Evolutionary conservation across 2,329 filamentous ascomycete genomes (phyloP).

Genomic region (Xylariaceae sp.): DNA sequence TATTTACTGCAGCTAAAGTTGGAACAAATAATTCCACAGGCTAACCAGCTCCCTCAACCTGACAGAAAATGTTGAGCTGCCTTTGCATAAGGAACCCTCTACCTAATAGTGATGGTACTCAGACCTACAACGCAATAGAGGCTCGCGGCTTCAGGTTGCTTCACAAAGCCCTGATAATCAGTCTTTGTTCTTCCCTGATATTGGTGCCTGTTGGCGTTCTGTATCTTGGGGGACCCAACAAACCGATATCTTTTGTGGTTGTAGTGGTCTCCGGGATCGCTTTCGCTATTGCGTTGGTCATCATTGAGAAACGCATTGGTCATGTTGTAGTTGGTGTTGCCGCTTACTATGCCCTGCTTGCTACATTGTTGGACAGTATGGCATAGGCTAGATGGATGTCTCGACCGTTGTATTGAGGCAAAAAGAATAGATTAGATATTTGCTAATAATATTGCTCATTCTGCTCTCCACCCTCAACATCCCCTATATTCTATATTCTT

Average conservation of each 20-base stretch:
- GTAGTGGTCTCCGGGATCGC: conserved; percentile 16
- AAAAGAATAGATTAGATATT: not conserved
- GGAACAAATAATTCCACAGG: not conserved
- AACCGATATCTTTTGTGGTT: conserved; percentile 11
- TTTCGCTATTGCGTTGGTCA: conserved; percentile 21
- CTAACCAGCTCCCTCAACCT: not conserved
- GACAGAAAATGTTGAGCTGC: not conserved
- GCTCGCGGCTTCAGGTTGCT: not conserved
- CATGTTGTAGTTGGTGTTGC: conserved; percentile 25
- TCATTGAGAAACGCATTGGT: conserved; percentile 22
- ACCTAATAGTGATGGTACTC: not conserved
- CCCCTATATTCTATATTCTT: too few relatives aligned
- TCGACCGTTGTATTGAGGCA: not conserved
- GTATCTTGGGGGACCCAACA: conserved; percentile 19
- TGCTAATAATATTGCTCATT: too few relatives aligned
- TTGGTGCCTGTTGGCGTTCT: conserved; percentile 26
- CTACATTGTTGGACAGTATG: conserved; percentile 10
- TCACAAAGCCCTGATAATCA: not conserved
- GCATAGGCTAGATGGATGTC: not conserved
- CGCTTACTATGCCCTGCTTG: conserved; percentile 32
- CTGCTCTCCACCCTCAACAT: too few relatives aligned
- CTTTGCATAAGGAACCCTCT: not conserved
- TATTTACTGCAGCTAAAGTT: not conserved
- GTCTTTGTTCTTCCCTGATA: conserved; percentile 15
- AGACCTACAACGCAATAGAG: not conserved